phyloP scores from a whole-genome alignment of 805 yeast species.

The Sugiyamaella mastotermitis region DNA sequence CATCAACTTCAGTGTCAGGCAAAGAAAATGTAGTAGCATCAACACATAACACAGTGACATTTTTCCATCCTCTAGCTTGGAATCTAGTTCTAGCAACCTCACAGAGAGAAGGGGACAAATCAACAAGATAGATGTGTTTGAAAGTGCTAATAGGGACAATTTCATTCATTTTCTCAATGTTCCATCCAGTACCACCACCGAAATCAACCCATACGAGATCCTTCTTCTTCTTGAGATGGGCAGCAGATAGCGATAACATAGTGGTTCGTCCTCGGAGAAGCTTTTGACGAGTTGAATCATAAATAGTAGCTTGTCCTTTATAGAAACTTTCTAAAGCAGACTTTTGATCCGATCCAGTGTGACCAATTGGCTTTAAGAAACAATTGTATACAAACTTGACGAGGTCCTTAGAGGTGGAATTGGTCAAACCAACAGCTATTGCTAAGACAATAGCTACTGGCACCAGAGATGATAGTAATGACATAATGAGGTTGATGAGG shows the following conservation, averaged over 20 bases:
- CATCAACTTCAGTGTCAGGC: slow-evolving; percentile 27
- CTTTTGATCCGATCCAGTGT: slow-evolving; percentile 42
- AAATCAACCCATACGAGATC: slow-evolving; percentile 35
- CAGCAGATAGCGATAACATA: slow-evolving; percentile 50
- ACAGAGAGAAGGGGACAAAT: slow-evolving; percentile 71
- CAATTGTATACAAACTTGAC: slow-evolving; percentile 41
- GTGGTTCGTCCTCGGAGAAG: slow-evolving; percentile 66
- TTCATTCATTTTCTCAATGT: slow-evolving; percentile 68
- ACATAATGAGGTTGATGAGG: too few relatives aligned
- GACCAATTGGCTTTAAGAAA: slow-evolving; percentile 52
- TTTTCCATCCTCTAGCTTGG: slow-evolving; percentile 41
- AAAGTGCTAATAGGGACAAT: slow-evolving; percentile 46
- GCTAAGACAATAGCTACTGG: slow-evolving; percentile 13
- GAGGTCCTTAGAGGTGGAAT: slow-evolving; percentile 14
- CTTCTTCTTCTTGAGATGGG: slow-evolving; percentile 43
- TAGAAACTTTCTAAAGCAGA: slow-evolving; percentile 64
- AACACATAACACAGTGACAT: slow-evolving; percentile 63
- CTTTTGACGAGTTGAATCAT: slow-evolving; percentile 63
- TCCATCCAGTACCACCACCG: slow-evolving; percentile 85
- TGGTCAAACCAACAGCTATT: slow-evolving; percentile 10
- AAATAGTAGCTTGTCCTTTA: slow-evolving; percentile 68
- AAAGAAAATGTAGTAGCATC: slow-evolving; percentile 70
- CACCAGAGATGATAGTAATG: slow-evolving; percentile 7
- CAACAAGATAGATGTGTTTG: slow-evolving; percentile 64
- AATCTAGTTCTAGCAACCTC: slow-evolving; percentile 62